Conservation (phyloP, 2,329 filamentous ascomycete genomes). For the Neobulgaria alba region DNA sequence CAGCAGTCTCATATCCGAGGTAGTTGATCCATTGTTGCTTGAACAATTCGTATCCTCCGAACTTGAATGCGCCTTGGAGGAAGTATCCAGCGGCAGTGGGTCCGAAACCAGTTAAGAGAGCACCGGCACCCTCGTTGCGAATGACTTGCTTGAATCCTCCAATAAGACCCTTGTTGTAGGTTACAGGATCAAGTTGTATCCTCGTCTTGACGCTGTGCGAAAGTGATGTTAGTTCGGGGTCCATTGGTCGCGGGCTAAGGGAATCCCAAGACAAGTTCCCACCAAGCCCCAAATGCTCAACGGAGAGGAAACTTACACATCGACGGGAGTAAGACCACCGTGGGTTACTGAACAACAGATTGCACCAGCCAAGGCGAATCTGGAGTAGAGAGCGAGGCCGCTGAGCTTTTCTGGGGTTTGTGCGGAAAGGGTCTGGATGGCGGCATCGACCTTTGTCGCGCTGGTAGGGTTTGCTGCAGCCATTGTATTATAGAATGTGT, state of each 20-base stretch:
- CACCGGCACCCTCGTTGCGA: slow-evolving; percentile 73
- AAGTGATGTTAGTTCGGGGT: slow-evolving; percentile 17
- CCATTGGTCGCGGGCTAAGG: slow-evolving; percentile 11
- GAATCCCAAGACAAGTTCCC: slow-evolving; percentile 2
- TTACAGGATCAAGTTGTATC: slow-evolving; percentile 84
- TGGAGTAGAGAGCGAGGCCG: slow-evolving; percentile 73
- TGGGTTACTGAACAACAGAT: slow-evolving; percentile 98
- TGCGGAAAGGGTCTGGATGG: slow-evolving; percentile 25
- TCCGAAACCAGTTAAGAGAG: slow-evolving; percentile 76
- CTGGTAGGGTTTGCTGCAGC: slow-evolving; percentile 23
- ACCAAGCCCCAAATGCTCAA: background rate
- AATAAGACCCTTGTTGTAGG: slow-evolving; percentile 82
- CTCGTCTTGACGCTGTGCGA: slow-evolving; percentile 77
- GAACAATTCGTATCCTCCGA: slow-evolving; percentile 94
- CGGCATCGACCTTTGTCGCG: slow-evolving; percentile 28
- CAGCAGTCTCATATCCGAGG: slow-evolving; percentile 68
- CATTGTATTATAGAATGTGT: slow-evolving; percentile 17
- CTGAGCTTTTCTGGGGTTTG: slow-evolving; percentile 40
- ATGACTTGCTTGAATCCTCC: slow-evolving; percentile 83
- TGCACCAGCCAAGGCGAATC: slow-evolving; percentile 94
- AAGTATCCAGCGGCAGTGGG: slow-evolving; percentile 87
- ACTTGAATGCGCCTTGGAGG: slow-evolving; percentile 89
- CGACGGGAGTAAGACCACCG: slow-evolving; percentile 92
- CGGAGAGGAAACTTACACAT: slow-evolving; percentile 71
- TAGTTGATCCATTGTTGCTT: slow-evolving; percentile 82